Evolutionary conservation across 148 eudicot species (phyloP), one percentile per base, ranked within the genome.

Genomic region (Nepenthes gracilis): DNA sequence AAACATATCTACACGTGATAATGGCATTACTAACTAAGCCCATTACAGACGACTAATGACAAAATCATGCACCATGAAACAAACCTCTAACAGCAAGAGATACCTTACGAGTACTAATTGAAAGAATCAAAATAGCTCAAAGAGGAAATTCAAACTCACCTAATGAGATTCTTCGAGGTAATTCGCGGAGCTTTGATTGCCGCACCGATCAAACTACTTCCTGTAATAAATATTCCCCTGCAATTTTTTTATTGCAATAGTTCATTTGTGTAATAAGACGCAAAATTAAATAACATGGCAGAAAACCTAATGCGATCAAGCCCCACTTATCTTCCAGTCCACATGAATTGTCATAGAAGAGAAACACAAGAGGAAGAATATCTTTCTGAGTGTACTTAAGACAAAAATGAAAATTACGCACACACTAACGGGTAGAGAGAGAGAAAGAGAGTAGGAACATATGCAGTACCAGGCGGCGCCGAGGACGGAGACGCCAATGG

Each of bases 131-230:
- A 40, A 40, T 40, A 40, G 8, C 45, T 40, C 8, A 8, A 40
- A 40, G 45, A 8, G 45, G 8, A 11, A 49, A 49, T 6, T 2
- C 6, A 49, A 49, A 6, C 33, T 55, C 64, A 93, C 98, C 98
- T 93, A 54, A 93, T 93, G 52, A 93, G 91, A 76, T 93, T 88
- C 74, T 93, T 93, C 36, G 98, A 88, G 49, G 98, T 93, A 56
- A 93, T 93, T 12, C 98, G 87, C 10, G 98, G 98, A 72, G 98
- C 98, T 81, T 93, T 93, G 34, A 93, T 79, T 1, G 98, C 91
- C 12, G 98, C 98, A 74, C 98, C 98, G 65, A 93, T 93, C 80
- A 93, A 84, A 81, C 98, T 93, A 78, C 98, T 93, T 45, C 98
- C 98, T 4, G 98, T 93, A 33, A 93, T 93, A 59, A 77, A 93